Evolutionary conservation across 768 basidiomycete species (phyloP).

Genomic region (Pulveroboletus frians): DNA sequence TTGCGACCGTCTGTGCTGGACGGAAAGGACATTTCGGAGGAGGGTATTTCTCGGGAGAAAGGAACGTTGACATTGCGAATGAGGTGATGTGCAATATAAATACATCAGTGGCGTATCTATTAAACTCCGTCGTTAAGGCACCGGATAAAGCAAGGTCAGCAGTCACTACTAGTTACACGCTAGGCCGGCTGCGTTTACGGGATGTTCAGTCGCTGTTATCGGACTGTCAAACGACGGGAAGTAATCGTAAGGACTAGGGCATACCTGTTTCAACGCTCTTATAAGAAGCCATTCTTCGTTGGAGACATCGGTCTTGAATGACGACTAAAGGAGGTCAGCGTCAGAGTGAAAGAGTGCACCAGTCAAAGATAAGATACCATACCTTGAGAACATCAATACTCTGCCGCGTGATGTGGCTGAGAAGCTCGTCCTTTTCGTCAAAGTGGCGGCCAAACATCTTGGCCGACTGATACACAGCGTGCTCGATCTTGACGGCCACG

Average conservation of each 20-base stretch:
- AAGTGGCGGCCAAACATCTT: slow-evolving; percentile 97
- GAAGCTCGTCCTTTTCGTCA: slow-evolving; percentile 90
- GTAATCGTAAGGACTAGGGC: background rate
- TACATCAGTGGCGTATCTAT: slow-evolving; percentile 20
- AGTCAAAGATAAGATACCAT: slow-evolving; percentile 3
- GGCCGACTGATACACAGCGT: slow-evolving; percentile 90
- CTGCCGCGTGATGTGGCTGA: slow-evolving; percentile 85
- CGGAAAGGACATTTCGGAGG: slow-evolving; percentile 20
- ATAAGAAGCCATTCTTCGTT: slow-evolving; percentile 94
- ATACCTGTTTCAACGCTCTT: slow-evolving; percentile 75
- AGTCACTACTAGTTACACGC: slow-evolving; percentile 5
- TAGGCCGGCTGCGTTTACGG: slow-evolving; percentile 15
- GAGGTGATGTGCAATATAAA: slow-evolving; percentile 24
- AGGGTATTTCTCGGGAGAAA: background rate
- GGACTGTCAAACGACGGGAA: background rate
- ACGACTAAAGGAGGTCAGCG: slow-evolving; percentile 42
- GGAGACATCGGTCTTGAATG: slow-evolving; percentile 84
- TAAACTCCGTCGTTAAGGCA: slow-evolving; percentile 23
- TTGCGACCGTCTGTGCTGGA: slow-evolving; percentile 10
- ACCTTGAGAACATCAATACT: slow-evolving; percentile 97
- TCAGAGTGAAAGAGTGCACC: slow-evolving; percentile 6
- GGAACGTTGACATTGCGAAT: background rate
- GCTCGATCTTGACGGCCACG: slow-evolving; percentile 97
- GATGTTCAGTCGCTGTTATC: slow-evolving; percentile 36
- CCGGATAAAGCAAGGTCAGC: background rate